A percentile compares a stretch with the other conserved stretches of the same genome.
Conservation (phyloP, 306 rosid genomes). For the Dryas alaskensis region DNA sequence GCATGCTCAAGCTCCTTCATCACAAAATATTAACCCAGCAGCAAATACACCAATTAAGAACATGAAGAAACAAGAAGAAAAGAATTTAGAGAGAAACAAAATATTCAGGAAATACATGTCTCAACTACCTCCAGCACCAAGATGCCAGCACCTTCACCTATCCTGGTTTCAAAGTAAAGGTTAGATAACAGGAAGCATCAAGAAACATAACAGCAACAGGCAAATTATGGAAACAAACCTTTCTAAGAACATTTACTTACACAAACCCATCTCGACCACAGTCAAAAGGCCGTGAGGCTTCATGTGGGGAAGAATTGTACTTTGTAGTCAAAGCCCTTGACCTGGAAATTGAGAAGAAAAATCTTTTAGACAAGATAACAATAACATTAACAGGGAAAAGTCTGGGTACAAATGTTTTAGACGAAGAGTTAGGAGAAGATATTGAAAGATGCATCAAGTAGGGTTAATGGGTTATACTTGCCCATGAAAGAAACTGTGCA, state of each 20-base stretch:
- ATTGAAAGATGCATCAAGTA: too few relatives aligned
- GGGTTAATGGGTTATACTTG: too few relatives aligned
- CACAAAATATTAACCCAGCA: constrained; percentile 17
- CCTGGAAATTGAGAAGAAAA: constrained; percentile 42
- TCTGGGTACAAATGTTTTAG: too few relatives aligned
- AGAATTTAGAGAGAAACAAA: background rate
- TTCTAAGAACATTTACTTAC: constrained; percentile 45
- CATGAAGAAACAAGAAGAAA: constrained; percentile 7
- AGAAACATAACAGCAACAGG: constrained; percentile 5
- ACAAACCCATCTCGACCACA: constrained; percentile 92
- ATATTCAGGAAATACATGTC: constrained; percentile 3
- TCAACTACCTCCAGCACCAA: constrained; percentile 84
- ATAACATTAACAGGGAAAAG: background rate
- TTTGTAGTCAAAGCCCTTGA: constrained; percentile 78
- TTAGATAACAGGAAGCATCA: constrained; percentile 27
- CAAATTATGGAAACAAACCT: constrained; percentile 9
- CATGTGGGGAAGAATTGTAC: constrained; percentile 74
- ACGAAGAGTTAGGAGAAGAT: too few relatives aligned
- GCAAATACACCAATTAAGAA: constrained; percentile 21
- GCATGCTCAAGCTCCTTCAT: constrained; percentile 91
- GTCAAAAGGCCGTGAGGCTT: constrained; percentile 88
- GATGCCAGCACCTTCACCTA: constrained; percentile 90
- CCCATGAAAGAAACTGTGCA: too few relatives aligned
- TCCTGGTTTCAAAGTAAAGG: constrained; percentile 47
- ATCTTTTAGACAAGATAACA: constrained; percentile 2